These are phyloP conservation scores for Hymenoscyphus albidus DNA, from an alignment of 2,329 filamentous ascomycete species.

Conservation along the genomic window DNA sequence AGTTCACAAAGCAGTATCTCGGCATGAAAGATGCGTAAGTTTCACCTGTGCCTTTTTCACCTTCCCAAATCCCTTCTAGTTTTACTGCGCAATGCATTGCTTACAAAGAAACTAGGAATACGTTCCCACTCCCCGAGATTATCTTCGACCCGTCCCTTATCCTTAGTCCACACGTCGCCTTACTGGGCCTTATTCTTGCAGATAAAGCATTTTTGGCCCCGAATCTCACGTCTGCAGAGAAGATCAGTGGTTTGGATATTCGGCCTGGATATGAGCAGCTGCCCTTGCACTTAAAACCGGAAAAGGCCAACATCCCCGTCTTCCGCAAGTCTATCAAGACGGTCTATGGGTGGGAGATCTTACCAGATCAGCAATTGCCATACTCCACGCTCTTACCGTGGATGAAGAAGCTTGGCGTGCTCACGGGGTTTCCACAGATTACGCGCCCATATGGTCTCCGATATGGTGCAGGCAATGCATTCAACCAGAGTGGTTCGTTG, in stretches of 20 bases:
- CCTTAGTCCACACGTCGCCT: constrained; percentile 36
- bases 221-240: constrained; percentile 25
- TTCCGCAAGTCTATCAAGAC: constrained; percentile 28
- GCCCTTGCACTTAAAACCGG: constrained; percentile 19
- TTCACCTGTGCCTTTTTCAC: constrained; percentile 8
- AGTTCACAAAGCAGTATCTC: constrained; percentile 31
- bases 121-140: constrained; percentile 35
- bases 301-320: constrained; percentile 26
- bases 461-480: constrained; percentile 24
- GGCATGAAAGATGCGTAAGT: constrained; percentile 23
- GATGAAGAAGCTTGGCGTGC: constrained; percentile 23
- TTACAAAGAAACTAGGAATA: constrained; percentile 30
- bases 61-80: constrained; percentile 5
- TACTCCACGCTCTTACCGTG: constrained; percentile 21
- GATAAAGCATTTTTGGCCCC: constrained; percentile 27
- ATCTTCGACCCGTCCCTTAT: constrained; percentile 38
- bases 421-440: constrained; percentile 20
- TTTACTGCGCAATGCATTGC: constrained; percentile 7
- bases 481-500: constrained; percentile 27
- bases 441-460: constrained; percentile 25
- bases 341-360: constrained; percentile 22
- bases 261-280: constrained; percentile 28
- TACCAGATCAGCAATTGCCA: constrained; percentile 13
- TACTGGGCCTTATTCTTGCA: constrained; percentile 34
- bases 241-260: constrained; percentile 30